Base-by-base conservation (phyloP, 371 early-diverging fungal genomes). In the Mucor saturninus region DNA sequence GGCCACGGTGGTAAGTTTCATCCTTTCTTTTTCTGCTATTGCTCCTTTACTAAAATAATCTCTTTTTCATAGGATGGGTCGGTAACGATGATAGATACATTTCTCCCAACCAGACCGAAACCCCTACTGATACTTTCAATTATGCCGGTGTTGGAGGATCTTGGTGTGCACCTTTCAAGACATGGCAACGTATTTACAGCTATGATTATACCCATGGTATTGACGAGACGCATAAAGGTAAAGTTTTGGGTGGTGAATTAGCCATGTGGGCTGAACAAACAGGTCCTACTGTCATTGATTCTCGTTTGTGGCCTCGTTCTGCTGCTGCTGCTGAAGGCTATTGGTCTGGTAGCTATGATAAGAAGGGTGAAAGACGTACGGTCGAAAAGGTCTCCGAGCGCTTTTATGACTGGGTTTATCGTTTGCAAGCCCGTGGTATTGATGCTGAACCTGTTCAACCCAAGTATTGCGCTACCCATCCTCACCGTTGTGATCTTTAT, bases 131-230 rank as follows among this genome's bases (percentile, higher is more conserved):
- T 50, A 53, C 59, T 6, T 74, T 67, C 65, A 80, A 80, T 42
- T 77, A 74, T 54, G 73, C 72, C 37, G 84, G 85, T 11, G 46
- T n/a, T 35, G 89, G 90, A 58, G 84, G 83, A 21, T 87, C 87
- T 42, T 92, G 92, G 91, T 92, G 93, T 64, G 84, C 80, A 54
- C 76, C 76, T 49, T 79, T 67, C 67, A 71, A 76, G 84, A 80
- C 85, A 30, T 92, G 92, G 92, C 90, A 90, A 79, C 85, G 86
- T 49, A 86, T 92, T 11, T 93, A 93, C 67, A 72, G 77, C 45
- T 93, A 83, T 65, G 91, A 92, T 54, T 81, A 86, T 55, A 79
- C 80, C 8, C 72, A 81, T 35, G 85, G 81, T 15, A 67, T 91
- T 59, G 80, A 80, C 5, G 74, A 75, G 4, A 65, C 81, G 6